Conservation (phyloP, 352 stramenopile genomes). For the Pythium plurisporium region DNA sequence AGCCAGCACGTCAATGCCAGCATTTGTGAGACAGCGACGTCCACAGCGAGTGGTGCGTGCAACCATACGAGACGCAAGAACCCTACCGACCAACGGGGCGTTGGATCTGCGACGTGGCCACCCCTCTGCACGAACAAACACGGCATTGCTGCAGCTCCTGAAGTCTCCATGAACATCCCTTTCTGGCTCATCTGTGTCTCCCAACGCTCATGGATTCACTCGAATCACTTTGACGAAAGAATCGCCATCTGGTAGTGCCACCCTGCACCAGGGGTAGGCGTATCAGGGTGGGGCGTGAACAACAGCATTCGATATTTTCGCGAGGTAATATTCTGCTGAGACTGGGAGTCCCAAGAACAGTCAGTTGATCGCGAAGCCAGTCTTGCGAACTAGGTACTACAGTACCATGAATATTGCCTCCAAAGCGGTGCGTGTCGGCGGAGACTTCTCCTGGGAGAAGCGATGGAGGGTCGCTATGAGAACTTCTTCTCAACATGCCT, state of each 20-base stretch:
- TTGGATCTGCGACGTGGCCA: too few species aligned
- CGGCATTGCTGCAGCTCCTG: too few species aligned
- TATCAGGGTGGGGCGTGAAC: slow-evolving; percentile 4
- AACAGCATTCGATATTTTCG: slow-evolving; percentile 7
- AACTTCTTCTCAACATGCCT: slow-evolving; percentile 3
- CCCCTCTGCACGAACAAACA: too few species aligned
- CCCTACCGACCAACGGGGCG: too few species aligned
- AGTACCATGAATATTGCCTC: too few species aligned
- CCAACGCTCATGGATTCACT: background rate
- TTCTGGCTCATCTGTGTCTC: background rate
- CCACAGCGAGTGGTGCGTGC: too few species aligned
- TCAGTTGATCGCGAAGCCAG: slow-evolving; percentile 2
- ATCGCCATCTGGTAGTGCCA: slow-evolving; percentile 1
- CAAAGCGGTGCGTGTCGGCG: background rate
- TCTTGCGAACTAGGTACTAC: background rate
- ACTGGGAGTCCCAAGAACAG: background rate
- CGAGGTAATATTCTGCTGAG: background rate
- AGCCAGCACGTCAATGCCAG: too few species aligned
- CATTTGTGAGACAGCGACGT: too few species aligned
- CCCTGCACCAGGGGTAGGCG: slow-evolving; percentile 13
- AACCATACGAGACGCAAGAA: too few species aligned
- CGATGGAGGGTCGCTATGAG: slow-evolving; percentile 17
- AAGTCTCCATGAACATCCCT: background rate
- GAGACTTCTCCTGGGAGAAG: background rate
- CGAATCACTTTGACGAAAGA: background rate